Conservation (phyloP, 306 rosid genomes). For the Coriaria nepalensis region DNA sequence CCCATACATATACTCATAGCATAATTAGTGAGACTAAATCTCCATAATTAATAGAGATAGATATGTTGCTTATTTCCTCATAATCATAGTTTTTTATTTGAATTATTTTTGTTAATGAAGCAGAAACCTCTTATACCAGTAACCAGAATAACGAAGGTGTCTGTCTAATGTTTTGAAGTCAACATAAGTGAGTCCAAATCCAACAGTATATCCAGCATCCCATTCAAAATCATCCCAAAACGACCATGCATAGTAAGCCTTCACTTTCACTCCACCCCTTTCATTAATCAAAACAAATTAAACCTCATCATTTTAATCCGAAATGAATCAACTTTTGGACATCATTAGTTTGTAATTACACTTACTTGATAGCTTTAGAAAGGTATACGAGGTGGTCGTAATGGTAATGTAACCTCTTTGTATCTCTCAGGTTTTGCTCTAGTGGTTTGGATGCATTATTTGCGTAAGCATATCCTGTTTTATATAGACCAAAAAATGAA, state of each 20-base stretch:
- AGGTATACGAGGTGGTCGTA: conserved; percentile 32
- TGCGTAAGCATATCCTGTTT: conserved; percentile 27
- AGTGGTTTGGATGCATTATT: conserved; percentile 32
- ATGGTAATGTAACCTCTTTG: conserved; percentile 31
- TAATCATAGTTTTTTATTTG: not conserved
- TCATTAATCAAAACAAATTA: not conserved
- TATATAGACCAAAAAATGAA: too few species aligned
- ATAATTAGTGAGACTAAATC: too few species aligned
- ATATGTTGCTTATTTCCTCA: too few species aligned
- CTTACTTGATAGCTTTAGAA: conserved; percentile 42
- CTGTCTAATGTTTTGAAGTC: conserved; percentile 29
- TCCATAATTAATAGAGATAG: too few species aligned
- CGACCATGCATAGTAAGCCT: conserved; percentile 28
- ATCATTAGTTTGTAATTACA: not conserved
- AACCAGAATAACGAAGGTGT: conserved; percentile 39
- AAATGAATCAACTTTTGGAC: too few species aligned
- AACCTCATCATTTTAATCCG: not conserved
- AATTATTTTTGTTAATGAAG: too few species aligned
- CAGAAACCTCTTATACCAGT: conserved; percentile 35
- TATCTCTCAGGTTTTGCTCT: conserved; percentile 26
- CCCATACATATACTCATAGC: too few species aligned
- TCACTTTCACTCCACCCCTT: conserved; percentile 27
- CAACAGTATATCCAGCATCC: conserved; percentile 40
- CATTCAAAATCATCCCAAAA: conserved; percentile 41
- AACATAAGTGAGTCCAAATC: conserved; percentile 32